Conservation (phyloP, 345 rosid genomes). For the Lenwebbia sp. region DNA sequence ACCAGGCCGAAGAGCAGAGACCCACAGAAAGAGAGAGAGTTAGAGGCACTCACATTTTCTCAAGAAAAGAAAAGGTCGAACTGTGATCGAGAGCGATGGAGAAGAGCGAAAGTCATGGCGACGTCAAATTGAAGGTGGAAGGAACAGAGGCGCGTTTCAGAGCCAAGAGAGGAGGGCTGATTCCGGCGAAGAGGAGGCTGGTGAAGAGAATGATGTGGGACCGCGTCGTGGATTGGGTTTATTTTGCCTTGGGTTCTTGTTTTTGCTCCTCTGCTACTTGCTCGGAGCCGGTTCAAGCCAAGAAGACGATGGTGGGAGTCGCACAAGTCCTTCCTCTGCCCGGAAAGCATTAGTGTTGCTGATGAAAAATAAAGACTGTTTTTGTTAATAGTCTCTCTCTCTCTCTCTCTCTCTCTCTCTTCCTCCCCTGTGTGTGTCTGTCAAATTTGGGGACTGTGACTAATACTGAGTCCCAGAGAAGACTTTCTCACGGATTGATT, state of each 20-base stretch:
- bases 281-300: background rate
- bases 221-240: background rate
- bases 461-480: too few relatives aligned
- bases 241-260: background rate
- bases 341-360: background rate
- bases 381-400: background rate
- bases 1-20: background rate
- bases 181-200: slow-evolving; percentile 7
- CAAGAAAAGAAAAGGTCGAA: background rate
- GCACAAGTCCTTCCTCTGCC: background rate
- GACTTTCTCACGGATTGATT: background rate
- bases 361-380: background rate
- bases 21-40: background rate
- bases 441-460: background rate
- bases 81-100: background rate
- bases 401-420: background rate
- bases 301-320: background rate
- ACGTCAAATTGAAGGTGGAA: background rate
- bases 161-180: background rate
- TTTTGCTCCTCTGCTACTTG: background rate
- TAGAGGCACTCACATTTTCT: background rate
- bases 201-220: slow-evolving; percentile 5
- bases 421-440: background rate
- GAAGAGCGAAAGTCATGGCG: background rate
- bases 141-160: background rate